Evolutionary conservation across 768 basidiomycete genomes (phyloP), one percentile per base, ranked within the genome.

Genomic region (Dioszegia hungarica): DNA sequence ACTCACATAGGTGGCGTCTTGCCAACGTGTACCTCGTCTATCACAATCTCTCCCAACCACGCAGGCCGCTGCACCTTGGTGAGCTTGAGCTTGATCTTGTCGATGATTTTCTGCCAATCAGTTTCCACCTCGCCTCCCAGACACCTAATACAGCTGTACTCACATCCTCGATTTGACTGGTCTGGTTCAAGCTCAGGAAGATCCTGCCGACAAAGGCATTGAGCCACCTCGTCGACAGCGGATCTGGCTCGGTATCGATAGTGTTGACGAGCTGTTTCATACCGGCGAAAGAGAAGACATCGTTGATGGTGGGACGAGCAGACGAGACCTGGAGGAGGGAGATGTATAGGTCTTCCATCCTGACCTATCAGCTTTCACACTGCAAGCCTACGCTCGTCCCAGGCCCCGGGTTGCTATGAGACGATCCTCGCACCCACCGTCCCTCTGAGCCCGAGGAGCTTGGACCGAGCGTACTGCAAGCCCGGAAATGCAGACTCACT

Each of bases 221-320:
- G 45, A 97, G 79, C 95, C 95, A 99, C 3, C 94, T 86, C 84
- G 92, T 90, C 2, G 92, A 93, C 57, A 97, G 92, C 60, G 92
- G 87, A 73, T 99, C 94, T 2, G 95, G 89, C 71, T 91, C 89
- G 64, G 87, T 84, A 77, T 98, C 95, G 59, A 99, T 80, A 5
- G 86, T 89, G 15, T 85, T 79, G 56, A 97, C 86, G 37, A 98
- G 82, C 61, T 82, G 79, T 54, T 83, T 80, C 90, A 97, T 94
- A 74, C 95, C 89, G 10, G 80, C 77, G 5, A 85, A 79, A 51
- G 81, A 78, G 79, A 91, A 97, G 17, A 94, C 80, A 8, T 53
- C 83, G 79, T 8, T 85, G 84, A 40, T 57, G 39, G 56, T 45
- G 29, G 53, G 39, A 36, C 52, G 31, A 19, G 62, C 44, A 22